These are phyloP conservation scores for Glebionis coronaria DNA, from an alignment of 129 eudicot species.

Conservation along the genomic window DNA sequence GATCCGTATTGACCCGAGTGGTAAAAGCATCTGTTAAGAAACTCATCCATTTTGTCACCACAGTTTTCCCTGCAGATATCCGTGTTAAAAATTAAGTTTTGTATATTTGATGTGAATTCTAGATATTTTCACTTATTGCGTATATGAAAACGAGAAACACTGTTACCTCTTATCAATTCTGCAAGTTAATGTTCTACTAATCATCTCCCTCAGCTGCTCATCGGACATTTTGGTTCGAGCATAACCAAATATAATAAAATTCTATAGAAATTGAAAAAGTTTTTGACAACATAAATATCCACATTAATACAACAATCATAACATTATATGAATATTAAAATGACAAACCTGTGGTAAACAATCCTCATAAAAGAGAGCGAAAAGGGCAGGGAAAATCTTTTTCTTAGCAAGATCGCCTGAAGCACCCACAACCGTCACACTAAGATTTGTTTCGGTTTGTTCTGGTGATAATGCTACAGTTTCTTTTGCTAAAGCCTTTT, in stretches of 20 bases:
- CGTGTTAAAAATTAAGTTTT: background rate
- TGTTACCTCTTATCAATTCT: constrained; percentile 73
- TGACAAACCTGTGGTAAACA: constrained; percentile 72
- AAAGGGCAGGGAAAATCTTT: constrained; percentile 88
- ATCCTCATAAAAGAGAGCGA: constrained; percentile 80
- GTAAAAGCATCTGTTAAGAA: constrained; percentile 77
- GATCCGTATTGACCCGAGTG: constrained; percentile 84
- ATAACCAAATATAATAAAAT: constrained; percentile 77
- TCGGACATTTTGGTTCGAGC: constrained; percentile 79
- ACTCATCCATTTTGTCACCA: constrained; percentile 74
- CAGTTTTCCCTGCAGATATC: constrained; percentile 67
- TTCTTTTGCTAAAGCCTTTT: constrained; percentile 46
- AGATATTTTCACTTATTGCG: background rate
- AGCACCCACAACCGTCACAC: constrained; percentile 83
- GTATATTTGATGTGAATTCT: background rate
- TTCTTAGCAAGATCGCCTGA: constrained; percentile 97
- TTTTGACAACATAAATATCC: background rate
- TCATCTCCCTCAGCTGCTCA: constrained; percentile 78
- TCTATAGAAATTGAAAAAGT: constrained; percentile 36
- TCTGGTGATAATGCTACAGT: constrained; percentile 25
- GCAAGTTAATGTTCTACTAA: constrained; percentile 83
- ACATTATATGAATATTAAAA: background rate
- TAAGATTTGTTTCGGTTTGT: constrained; percentile 47
- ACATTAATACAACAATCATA: background rate
- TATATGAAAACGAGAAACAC: background rate